These are phyloP conservation scores for Quercus wislizeni DNA, from an alignment of 306 rosid genomes.

Conservation along the genomic window DNA sequence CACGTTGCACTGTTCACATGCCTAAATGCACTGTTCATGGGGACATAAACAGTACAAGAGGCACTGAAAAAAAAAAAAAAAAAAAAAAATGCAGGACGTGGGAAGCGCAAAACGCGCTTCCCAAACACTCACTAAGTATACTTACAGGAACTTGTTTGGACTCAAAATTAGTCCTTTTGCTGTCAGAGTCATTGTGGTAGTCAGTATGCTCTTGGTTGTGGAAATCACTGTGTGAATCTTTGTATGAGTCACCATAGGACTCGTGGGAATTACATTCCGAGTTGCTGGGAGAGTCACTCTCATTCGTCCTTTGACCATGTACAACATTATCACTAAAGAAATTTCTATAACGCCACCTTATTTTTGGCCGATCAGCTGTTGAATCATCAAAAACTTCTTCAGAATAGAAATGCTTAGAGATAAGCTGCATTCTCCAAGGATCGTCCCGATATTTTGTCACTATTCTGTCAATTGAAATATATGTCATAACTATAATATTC, in stretches of 20 bases:
- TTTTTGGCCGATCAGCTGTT: constrained; percentile 47
- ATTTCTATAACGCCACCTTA: constrained; percentile 81
- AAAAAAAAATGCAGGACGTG: neutral
- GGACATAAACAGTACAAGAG: too few relatives aligned
- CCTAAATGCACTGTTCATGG: too few relatives aligned
- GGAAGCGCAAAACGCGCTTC: too few relatives aligned
- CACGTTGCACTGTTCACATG: too few relatives aligned
- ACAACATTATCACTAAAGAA: constrained; percentile 49
- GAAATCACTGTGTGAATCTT: constrained; percentile 24
- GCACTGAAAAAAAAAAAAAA: neutral
- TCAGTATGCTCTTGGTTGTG: constrained; percentile 18
- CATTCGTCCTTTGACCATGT: constrained; percentile 36
- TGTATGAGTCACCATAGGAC: constrained; percentile 29
- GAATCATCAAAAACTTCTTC: constrained; percentile 80
- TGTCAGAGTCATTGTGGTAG: constrained; percentile 21
- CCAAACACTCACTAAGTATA: neutral
- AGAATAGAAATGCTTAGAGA: constrained; percentile 64
- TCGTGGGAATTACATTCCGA: constrained; percentile 26
- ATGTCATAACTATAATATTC: neutral
- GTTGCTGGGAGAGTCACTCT: constrained; percentile 31
- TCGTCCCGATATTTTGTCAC: constrained; percentile 46
- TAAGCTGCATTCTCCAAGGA: constrained; percentile 43
- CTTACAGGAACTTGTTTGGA: constrained; percentile 55
- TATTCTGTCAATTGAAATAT: constrained; percentile 52
- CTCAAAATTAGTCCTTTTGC: constrained; percentile 24